Evolutionary conservation across 148 eudicot species (phyloP), one percentile per base, ranked within the genome.

Genomic region (Persicaria tinctoria): DNA sequence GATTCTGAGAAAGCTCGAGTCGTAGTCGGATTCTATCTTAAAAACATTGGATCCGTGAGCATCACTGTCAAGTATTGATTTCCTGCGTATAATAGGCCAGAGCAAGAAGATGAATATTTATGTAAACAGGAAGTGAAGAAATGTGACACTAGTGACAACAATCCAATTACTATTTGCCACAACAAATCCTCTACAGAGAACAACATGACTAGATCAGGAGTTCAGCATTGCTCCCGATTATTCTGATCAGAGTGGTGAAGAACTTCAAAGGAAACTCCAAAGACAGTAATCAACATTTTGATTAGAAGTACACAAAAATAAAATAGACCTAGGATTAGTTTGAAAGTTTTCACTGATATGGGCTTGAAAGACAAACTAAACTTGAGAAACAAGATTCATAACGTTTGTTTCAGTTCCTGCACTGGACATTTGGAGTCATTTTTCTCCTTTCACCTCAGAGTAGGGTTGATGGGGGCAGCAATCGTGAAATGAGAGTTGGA

Each of bases 181-280:
- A 32, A 32, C 41, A 32, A 32, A 0, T 32, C 41, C 41, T 32
- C 41, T 32, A 1, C 41, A 3, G 41, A 32, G 41, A 32, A 32
- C 41, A 32, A 32, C 41, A 32, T 32, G 41, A 32, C 41, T 32
- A 32, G 41, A 32, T 32, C 41, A 32, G 41, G 3, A 66, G 13
- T 18, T 66, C 14, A 5, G 14, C 46, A 13, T 60, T 27, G 44
- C 68, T 6, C 9, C 41, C 38, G 41, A 10, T 60, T 27, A 60
- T 60, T 60, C 68, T 60, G 13, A 60, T 60, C 44, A 27, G 68
- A 60, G 68, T 0, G 44, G 44, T 60, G 11, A 60, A 60, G 6
- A 60, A 27, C 68, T 60, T 41, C 68, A 27, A 60, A 60, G 27
- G 10, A 38, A 60, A 27, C 68, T 60, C 68, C 68, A 27, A 60